Base-by-base conservation (phyloP, 352 stramenopile genomes). In the Pythium aristosporum region DNA sequence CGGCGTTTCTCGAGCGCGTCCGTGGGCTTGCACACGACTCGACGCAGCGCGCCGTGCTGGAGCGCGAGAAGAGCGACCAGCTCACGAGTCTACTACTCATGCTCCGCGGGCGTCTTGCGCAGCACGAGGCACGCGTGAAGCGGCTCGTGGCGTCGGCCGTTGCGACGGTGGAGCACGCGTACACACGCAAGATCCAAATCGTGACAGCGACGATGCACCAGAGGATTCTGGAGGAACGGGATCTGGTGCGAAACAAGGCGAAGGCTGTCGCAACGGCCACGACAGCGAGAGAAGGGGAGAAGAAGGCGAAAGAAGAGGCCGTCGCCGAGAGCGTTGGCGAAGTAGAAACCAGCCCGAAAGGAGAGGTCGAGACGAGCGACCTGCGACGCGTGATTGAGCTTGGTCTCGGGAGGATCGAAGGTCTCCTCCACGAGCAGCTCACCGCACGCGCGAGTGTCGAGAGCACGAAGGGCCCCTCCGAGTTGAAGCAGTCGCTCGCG, bases 151-250 rank as follows among this genome's bases (percentile, higher is more conserved):
- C 25, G 4, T 37, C 23, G 34, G 34, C 69, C 10, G 2, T 57
- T n/a, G 25, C 32, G 50, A 42, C 80, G 52, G 36, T 88, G n/a
- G 76, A 87, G 52, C 68, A 88, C 20, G 81, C 88, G 48, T 87
- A 72, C 32, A 51, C 65, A 1, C 75, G 76, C 10, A 88, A 86
- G 53, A 63, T 68, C 10, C 64, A 86, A 44, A 74, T 80, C 13
- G 68, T 86, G 28, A 62, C 66, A 5, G 73, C 80, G 15, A 77
- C 74, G 20, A 86, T 84, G 74, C 71, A 75, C 56, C 72, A 88
- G 47, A 69, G 72, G 2, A 50, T 90, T 2, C 60, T 75, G 7
- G 75, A 84, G 21, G 79, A 88, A 62, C 86, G 82, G 39, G 70
- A 80, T n/a, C 55, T 52, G 15, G 62, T 90, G 34, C 57, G 32